Evolutionary conservation across 2,329 filamentous ascomycete species (phyloP).

Genomic region (Aphanocladium album): DNA sequence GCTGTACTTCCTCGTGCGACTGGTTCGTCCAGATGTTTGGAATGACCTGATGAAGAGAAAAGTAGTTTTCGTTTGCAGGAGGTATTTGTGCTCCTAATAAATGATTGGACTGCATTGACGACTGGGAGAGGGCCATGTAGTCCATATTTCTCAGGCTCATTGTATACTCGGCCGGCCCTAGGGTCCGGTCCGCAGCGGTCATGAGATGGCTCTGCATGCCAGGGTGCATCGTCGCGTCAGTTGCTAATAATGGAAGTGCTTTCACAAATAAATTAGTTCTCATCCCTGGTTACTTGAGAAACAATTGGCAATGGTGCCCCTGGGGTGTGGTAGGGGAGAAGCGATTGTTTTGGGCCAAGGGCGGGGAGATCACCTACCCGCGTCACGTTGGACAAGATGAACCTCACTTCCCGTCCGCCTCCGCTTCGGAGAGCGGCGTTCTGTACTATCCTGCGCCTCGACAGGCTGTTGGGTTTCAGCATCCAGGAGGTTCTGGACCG

Average conservation of each 20-base stretch:
- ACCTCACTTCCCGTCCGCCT: slow-evolving; percentile 30
- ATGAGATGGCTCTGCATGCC: neutral
- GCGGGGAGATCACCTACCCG: slow-evolving; percentile 27
- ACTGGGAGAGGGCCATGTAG: slow-evolving; percentile 22
- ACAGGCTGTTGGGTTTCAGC: neutral
- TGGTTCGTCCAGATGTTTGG: neutral
- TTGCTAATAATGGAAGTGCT: slow-evolving; percentile 11
- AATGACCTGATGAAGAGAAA: slow-evolving; percentile 1
- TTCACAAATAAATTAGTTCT: slow-evolving; percentile 5
- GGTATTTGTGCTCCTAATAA: slow-evolving; percentile 21
- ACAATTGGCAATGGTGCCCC: slow-evolving; percentile 7
- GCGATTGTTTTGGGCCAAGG: slow-evolving; percentile 12
- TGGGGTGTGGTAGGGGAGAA: slow-evolving; percentile 6
- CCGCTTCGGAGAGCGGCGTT: slow-evolving; percentile 33
- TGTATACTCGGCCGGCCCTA: slow-evolving; percentile 30
- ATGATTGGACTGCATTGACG: slow-evolving; percentile 18
- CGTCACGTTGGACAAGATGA: slow-evolving; percentile 29
- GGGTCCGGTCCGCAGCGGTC: slow-evolving; percentile 20
- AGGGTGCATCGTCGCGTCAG: neutral
- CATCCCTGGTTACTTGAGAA: neutral
- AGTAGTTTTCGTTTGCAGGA: neutral
- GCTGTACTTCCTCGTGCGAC: slow-evolving; percentile 1
- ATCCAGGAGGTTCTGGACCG: neutral
- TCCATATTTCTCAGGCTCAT: slow-evolving; percentile 31
- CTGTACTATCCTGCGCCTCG: slow-evolving; percentile 7